Base-by-base conservation (phyloP, 1,284 basidiomycete species). In the Pseudomicrostroma phylloplanum region DNA sequence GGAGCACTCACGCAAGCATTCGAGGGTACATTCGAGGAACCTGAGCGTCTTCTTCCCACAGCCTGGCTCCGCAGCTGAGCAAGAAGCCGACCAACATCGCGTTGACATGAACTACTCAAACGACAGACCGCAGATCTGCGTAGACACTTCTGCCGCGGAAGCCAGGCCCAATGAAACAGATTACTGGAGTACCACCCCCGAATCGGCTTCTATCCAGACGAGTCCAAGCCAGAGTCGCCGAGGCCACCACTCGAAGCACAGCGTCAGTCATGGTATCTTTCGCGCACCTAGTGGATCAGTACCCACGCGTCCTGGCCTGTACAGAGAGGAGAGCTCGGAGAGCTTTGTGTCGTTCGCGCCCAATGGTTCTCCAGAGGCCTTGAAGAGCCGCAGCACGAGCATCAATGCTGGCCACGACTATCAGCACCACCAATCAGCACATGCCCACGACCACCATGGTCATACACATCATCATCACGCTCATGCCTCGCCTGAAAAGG, bases 21-120 rank as follows among this genome's bases (percentile, higher is more conserved):
- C 73, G n/a, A 49, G 62, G 11, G 65, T 76, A 1, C 76, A 78
- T 61, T 58, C 65, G 21, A 69, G 76, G 56, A 78, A 78, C 55
- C 64, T 78, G 9, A 71, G 69, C 56, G 76, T 74, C 56, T 78
- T 77, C 64, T 78, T 78, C 62, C 76, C 76, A 15, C 66, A 65
- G 3, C 76, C 76, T 15, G 76, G 73, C 30, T 74, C 74, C 41
- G 75, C 71, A 13, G 74, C 74, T 0, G 75, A 74, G 58, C 56
- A 43, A 2, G 75, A 76, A 59, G 66, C 71, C 1, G 68, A 75
- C 51, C 40, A 53, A 48, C 23, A 48, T 11, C 17, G 23, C n/a
- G 46, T 48, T 48, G 30, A 36, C 17, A 21, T 21, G 48, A 40
- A 43, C 26, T 42, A 19, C 23, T 23, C 17, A 13, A 59, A 48